Conservation (phyloP, 2,329 filamentous ascomycete genomes). For the Penicillium paneum region DNA sequence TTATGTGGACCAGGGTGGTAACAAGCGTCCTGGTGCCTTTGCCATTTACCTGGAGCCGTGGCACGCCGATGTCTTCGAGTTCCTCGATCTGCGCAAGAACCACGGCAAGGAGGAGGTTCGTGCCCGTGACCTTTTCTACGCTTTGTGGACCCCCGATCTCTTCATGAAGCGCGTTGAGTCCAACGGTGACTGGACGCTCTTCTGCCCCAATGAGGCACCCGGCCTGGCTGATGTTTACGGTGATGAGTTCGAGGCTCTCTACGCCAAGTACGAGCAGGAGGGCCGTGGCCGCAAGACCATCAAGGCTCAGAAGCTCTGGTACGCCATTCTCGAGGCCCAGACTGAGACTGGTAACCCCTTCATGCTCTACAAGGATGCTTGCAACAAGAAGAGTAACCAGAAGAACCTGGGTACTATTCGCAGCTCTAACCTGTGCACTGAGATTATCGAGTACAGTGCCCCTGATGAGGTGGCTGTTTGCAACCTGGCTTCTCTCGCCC, state of each 20-base stretch:
- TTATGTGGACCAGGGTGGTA: constrained; percentile 98
- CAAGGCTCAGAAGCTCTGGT: constrained; percentile 99
- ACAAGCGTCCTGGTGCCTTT: constrained; percentile 97
- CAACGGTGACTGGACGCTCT: constrained; percentile 94
- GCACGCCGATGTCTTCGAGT: constrained; percentile 97
- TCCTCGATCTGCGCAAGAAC: constrained; percentile 97
- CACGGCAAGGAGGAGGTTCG: constrained; percentile 98
- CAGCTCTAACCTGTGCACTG: constrained; percentile 97
- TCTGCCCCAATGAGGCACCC: constrained; percentile 96
- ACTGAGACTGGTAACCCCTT: constrained; percentile 99
- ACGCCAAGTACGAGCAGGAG: constrained; percentile 83
- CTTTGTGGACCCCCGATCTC: constrained; percentile 95
- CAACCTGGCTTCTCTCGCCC: constrained; percentile 90
- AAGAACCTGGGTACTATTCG: constrained; percentile 99
- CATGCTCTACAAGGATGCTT: constrained; percentile 99
- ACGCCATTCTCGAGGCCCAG: constrained; percentile 95
- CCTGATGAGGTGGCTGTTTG: constrained; percentile 98
- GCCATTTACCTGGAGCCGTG: constrained; percentile 99
- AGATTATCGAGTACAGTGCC: constrained; percentile 96
- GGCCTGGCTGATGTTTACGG: constrained; percentile 95
- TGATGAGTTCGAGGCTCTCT: constrained; percentile 93
- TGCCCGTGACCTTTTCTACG: constrained; percentile 95
- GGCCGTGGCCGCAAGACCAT: constrained; percentile 85
- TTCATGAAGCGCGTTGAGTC: constrained; percentile 99
- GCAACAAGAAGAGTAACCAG: constrained; percentile 99